Evolutionary conservation across 2,329 filamentous ascomycete species (phyloP).

Genomic region (Graphilbum sp.): DNA sequence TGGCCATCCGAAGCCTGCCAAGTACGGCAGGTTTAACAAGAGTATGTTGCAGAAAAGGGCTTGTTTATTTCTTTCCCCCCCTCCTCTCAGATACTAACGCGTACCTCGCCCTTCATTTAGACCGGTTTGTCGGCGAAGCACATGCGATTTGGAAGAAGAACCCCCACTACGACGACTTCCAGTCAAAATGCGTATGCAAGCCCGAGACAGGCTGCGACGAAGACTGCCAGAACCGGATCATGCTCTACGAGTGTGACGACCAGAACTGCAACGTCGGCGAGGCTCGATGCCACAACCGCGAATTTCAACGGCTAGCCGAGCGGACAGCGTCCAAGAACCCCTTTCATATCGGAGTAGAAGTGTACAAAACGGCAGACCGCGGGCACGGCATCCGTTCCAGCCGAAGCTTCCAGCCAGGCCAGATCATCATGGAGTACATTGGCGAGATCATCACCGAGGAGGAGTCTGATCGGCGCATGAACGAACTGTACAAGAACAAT

Average conservation of each 20-base stretch:
- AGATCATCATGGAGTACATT: constrained; percentile 97
- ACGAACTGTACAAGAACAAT: constrained; percentile 82
- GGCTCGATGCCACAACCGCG: constrained; percentile 67
- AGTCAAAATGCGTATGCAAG: constrained; percentile 63
- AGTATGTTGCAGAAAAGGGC: no score
- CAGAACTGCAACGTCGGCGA: constrained; percentile 70
- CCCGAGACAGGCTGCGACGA: constrained; percentile 71
- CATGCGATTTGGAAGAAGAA: constrained; percentile 66
- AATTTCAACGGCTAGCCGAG: constrained; percentile 64
- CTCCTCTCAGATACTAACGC: no score
- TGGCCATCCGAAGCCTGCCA: constrained; percentile 79
- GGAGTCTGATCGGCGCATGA: constrained; percentile 89
- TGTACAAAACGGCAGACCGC: constrained; percentile 75
- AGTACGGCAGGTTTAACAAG: constrained; percentile 83
- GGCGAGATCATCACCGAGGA: constrained; percentile 94
- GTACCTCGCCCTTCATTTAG: constrained; percentile 30
- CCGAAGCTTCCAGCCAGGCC: constrained; percentile 68
- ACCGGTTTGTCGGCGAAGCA: constrained; percentile 81
- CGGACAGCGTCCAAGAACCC: constrained; percentile 49
- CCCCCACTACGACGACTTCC: constrained; percentile 56
- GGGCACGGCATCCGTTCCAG: constrained; percentile 88
- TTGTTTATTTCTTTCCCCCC: no score
- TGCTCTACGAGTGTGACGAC: constrained; percentile 93
- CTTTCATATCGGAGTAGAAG: constrained; percentile 86
- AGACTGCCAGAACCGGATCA: constrained; percentile 83